A percentile compares a stretch with the other conserved stretches of the same genome.
phyloP scores from a whole-genome alignment of 768 basidiomycete genomes.

The Leccinum disarticulatum region DNA sequence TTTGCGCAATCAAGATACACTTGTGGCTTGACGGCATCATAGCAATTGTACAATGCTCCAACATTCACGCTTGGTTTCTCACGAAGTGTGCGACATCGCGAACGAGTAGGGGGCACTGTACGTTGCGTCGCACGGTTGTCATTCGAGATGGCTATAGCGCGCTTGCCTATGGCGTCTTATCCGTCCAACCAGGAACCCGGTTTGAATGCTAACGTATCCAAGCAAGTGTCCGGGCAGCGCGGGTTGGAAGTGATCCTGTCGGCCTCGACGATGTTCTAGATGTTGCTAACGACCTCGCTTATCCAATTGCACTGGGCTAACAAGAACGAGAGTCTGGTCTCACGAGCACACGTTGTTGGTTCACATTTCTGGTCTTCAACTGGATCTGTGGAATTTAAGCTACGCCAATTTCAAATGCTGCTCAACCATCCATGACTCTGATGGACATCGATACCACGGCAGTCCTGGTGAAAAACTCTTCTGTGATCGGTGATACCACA shows the following conservation, averaged over 20 bases:
- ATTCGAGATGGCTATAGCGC: constrained; percentile 76
- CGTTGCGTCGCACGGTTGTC: constrained; percentile 90
- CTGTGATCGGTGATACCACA: not conserved
- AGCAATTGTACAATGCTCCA: constrained; percentile 71
- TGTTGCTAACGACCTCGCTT: constrained; percentile 75
- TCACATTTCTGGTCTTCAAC: constrained; percentile 71
- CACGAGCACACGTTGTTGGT: not conserved
- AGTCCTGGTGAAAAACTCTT: not conserved
- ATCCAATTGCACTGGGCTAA: constrained; percentile 47
- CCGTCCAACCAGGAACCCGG: constrained; percentile 90
- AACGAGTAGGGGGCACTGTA: constrained; percentile 86
- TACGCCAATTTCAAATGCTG: constrained; percentile 57
- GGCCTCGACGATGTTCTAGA: constrained; percentile 93
- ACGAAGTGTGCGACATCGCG: constrained; percentile 93
- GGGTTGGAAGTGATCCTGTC: constrained; percentile 94
- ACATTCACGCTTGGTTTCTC: constrained; percentile 65
- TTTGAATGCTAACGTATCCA: constrained; percentile 91
- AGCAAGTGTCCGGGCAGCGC: constrained; percentile 70
- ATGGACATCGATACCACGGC: not conserved
- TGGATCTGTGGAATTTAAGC: constrained; percentile 78
- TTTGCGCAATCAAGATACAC: constrained; percentile 80
- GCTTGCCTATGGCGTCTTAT: constrained; percentile 72
- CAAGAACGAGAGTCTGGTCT: constrained; percentile 66
- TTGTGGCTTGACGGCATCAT: constrained; percentile 97
- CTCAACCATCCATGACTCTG: constrained; percentile 18